Conservation (phyloP, 805 yeast genomes). For the Teunomyces pallodes region DNA sequence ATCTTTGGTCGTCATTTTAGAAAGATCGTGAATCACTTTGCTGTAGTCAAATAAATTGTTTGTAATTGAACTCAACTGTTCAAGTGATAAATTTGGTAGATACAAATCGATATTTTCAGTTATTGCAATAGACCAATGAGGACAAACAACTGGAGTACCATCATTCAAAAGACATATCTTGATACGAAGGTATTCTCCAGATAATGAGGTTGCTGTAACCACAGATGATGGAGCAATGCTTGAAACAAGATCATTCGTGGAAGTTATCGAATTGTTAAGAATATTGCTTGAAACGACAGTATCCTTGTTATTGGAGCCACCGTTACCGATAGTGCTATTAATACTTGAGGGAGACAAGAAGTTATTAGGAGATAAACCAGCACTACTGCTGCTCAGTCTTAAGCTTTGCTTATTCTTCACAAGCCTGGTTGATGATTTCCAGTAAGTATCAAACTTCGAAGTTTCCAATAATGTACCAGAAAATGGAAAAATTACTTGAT, state of each 20-base stretch:
- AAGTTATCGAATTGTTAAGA: constrained; percentile 8
- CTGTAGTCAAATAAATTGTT: constrained; percentile 39
- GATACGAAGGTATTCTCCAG: constrained; percentile 73
- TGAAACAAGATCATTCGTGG: constrained; percentile 18
- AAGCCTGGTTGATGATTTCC: constrained; percentile 82
- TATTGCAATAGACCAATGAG: constrained; percentile 55
- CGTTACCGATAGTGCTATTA: constrained; percentile 12
- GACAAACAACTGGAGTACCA: constrained; percentile 82
- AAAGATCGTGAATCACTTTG: constrained; percentile 37
- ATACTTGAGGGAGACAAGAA: constrained; percentile 36
- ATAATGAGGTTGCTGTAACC: constrained; percentile 87
- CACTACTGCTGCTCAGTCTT: constrained; percentile 34
- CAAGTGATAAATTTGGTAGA: constrained; percentile 55
- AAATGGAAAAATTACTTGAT: constrained; percentile 86
- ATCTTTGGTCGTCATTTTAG: constrained; percentile 35
- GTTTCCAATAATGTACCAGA: constrained; percentile 81
- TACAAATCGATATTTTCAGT: constrained; percentile 55
- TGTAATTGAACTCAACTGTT: constrained; percentile 42
- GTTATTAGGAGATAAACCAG: constrained; percentile 40
- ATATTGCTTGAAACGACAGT: constrained; percentile 4
- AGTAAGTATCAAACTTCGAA: constrained; percentile 90
- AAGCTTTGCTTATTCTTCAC: constrained; percentile 27
- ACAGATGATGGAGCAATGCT: constrained; percentile 48
- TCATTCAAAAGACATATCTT: constrained; percentile 73
- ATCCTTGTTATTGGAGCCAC: constrained; percentile 8